phyloP scores from a whole-genome alignment of 1,284 basidiomycete genomes.

The Phylloboletellus chloephorus region DNA sequence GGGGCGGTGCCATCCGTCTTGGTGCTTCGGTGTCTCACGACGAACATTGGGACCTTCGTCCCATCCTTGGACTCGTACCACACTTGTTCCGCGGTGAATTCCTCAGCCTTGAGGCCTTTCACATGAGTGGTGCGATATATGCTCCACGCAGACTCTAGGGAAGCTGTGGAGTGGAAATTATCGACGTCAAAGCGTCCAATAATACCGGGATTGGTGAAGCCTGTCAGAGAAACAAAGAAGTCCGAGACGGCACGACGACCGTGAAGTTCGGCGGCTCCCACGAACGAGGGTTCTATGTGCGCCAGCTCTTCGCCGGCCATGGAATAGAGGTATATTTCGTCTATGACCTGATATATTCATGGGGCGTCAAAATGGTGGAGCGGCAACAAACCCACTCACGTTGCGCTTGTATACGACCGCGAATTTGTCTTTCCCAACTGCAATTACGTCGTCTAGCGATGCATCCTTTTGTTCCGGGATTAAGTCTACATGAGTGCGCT shows the following conservation, averaged over 20 bases:
- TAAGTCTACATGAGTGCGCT: conserved; percentile 50
- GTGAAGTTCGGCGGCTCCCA: conserved; percentile 60
- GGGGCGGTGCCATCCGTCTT: conserved; percentile 73
- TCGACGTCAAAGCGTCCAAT: conserved; percentile 60
- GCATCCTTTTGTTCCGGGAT: conserved; percentile 71
- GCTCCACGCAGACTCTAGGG: conserved; percentile 49
- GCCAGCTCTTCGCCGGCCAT: conserved; percentile 53
- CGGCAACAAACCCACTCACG: conserved; percentile 36
- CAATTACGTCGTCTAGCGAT: conserved; percentile 46
- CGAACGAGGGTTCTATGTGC: conserved; percentile 61
- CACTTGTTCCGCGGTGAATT: conserved; percentile 72
- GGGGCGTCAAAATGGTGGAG: conserved; percentile 12
- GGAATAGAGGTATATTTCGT: conserved; percentile 75
- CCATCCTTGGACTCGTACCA: conserved; percentile 81
- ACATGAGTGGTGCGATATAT: conserved; percentile 60
- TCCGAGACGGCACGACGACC: conserved; percentile 55
- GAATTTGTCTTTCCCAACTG: conserved; percentile 57
- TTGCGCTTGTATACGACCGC: conserved; percentile 70
- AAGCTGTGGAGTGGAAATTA: conserved; percentile 29
- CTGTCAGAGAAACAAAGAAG: conserved; percentile 64
- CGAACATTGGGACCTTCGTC: conserved; percentile 81
- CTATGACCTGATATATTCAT: conserved; percentile 54
- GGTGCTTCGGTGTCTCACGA: conserved; percentile 73
- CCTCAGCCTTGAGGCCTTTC: conserved; percentile 60
- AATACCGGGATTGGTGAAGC: conserved; percentile 73